These are phyloP conservation scores for Leonotis leonurus DNA, from an alignment of 257 asterid species.

Conservation along the genomic window DNA sequence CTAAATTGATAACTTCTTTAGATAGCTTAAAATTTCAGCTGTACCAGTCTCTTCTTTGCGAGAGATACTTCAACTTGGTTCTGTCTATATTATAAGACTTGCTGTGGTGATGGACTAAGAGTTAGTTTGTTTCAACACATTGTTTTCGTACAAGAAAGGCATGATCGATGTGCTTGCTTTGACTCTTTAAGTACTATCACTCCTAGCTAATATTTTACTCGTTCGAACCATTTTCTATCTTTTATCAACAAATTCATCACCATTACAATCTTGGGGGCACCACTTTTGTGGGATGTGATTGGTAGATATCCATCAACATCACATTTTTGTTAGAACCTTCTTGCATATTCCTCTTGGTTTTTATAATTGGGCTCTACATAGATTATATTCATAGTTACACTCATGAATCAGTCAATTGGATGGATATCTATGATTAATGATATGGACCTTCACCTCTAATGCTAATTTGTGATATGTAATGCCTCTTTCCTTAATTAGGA, in stretches of 20 bases:
- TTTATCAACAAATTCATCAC: not conserved
- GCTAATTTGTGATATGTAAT: not conserved
- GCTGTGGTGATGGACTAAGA: not conserved
- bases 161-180: not conserved
- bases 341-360: not conserved
- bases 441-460: not conserved
- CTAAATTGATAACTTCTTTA: not conserved
- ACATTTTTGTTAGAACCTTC: no score
- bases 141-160: not conserved
- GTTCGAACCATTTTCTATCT: not conserved
- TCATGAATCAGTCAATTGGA: not conserved
- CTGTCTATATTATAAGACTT: not conserved
- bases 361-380: not conserved
- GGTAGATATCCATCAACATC: not conserved
- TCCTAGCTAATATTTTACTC: not conserved
- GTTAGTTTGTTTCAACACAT: not conserved
- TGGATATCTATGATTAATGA: not conserved
- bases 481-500: slow-evolving; percentile 36
- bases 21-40: no score
- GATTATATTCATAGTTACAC: not conserved
- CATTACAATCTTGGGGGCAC: not conserved
- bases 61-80: no score
- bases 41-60: no score
- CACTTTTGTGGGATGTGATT: not conserved
- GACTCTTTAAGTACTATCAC: no score